Conservation (phyloP, 83 land plant species). For the Diphasiastrum complanatum region DNA sequence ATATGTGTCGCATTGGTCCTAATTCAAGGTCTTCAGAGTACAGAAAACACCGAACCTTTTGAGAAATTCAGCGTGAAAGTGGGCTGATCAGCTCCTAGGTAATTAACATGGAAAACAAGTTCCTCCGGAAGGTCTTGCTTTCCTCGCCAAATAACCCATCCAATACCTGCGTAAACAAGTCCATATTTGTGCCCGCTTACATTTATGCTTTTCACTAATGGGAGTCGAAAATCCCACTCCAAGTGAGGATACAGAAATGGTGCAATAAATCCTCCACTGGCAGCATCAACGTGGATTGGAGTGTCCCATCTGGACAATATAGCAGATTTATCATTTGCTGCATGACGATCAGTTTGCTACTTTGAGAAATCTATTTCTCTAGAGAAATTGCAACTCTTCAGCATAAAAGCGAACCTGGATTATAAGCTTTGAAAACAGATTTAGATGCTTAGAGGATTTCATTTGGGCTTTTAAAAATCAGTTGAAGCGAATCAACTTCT, state of each 20-base stretch:
- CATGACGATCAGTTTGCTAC: no score
- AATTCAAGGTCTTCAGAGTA: no score
- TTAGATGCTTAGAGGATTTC: neutral
- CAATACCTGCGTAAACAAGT: constrained; percentile 79
- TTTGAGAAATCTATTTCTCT: no score
- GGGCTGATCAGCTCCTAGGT: constrained; percentile 84
- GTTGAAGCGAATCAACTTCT: no score
- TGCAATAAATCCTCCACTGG: constrained; percentile 78
- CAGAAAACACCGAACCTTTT: constrained; percentile 40
- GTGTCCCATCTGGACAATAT: constrained; percentile 51
- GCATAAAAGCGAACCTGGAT: neutral
- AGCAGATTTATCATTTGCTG: neutral
- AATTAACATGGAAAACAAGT: constrained; percentile 73
- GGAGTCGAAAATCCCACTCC: constrained; percentile 75
- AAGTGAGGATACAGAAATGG: constrained; percentile 70
- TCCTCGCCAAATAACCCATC: constrained; percentile 77
- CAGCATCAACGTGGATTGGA: constrained; percentile 82
- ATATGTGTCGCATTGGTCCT: no score
- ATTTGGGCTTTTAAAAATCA: no score
- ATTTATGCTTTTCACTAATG: constrained; percentile 76
- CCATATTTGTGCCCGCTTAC: constrained; percentile 88
- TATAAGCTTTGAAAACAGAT: neutral
- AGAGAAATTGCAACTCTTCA: no score
- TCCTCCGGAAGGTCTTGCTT: constrained; percentile 76
- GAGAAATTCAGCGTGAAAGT: constrained; percentile 89